Base-by-base conservation (phyloP, 2,329 filamentous ascomycete genomes). In the Ophiostoma perfectum region DNA sequence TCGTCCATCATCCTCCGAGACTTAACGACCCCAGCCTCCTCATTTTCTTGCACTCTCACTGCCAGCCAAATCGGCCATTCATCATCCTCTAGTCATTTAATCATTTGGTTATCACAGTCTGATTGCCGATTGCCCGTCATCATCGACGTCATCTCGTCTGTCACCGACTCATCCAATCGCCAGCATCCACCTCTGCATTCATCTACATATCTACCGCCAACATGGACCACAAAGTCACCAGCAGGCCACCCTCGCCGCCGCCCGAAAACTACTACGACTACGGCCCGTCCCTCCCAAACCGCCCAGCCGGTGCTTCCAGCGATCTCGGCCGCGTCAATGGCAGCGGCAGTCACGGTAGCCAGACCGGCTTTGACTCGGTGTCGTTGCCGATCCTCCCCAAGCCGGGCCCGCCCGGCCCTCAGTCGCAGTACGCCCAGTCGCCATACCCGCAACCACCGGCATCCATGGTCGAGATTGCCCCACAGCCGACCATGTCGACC, bases 401-500 rank as follows among this genome's bases (percentile, higher is more conserved):
- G 60, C 8, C 38, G 27, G 49, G 18, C 49, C 12, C 55, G 55
- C 38, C 55, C 7, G 49, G 49, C 36, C 27, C 58, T 8, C 60
- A 41, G 36, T 12, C 16, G 39, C 39, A 42, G n/a, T 42, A 60
- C 55, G 27, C 60, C 7, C 16, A 18, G 39, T 27, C 39, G 6
- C 39, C 38, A 3, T 63, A 63, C 60, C 8, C 38, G 60, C 60
- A 41, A 16, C 38, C 60, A n/a, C 60, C 69, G 18, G 65, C 66
- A 7, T 55, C 68, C n/a, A 67, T 73, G 71, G 38, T 62, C 11
- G 67, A 72, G 47, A 39, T 73, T n/a, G 69, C 69, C 9, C 72
- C 72, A 4, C 66, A 70, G 69, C 72, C 72, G 7, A 73, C 71
- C 27, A 64, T 66, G 62, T 72, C 71, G 27, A 72, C 70, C 12